Percentiles rank a stretch among this genome's conserved stretches.
Conservation (phyloP, 2,329 filamentous ascomycete genomes). For the Paecilomyces variotii region DNA sequence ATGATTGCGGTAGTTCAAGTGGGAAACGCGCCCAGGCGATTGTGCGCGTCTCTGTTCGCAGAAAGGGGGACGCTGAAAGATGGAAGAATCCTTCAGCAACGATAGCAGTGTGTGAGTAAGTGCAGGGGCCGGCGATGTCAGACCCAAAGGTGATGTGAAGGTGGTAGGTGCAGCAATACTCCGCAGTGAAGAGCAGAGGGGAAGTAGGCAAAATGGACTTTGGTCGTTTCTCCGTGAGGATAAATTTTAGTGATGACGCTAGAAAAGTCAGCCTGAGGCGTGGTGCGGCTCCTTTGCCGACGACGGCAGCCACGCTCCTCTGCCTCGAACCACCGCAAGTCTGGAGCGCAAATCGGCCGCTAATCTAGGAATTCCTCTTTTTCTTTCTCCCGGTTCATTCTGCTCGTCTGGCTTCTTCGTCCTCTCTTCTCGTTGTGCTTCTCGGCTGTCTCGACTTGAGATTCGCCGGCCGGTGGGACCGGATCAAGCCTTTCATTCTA, state of each 20-base stretch:
- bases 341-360: neutral
- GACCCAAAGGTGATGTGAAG: constrained; percentile 1
- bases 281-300: constrained; percentile 14
- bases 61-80: constrained; percentile 16
- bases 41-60: constrained; percentile 32
- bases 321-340: constrained; percentile 7
- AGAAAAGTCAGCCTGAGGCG: constrained; percentile 30
- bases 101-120: neutral
- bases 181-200: constrained; percentile 7
- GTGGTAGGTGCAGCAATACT: constrained; percentile 2
- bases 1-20: constrained; percentile 51
- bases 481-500: neutral
- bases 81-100: constrained; percentile 13
- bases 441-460: neutral
- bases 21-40: constrained; percentile 31
- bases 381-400: neutral
- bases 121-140: neutral
- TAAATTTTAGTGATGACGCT: constrained; percentile 37
- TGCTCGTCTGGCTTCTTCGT: neutral
- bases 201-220: constrained; percentile 21
- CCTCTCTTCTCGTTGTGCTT: no score
- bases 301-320: constrained; percentile 1
- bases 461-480: neutral
- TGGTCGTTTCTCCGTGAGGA: constrained; percentile 21
- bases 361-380: neutral